Conservation (phyloP, 1,139 yeast species). For the Blastobotrys raffinosifermentans region DNA sequence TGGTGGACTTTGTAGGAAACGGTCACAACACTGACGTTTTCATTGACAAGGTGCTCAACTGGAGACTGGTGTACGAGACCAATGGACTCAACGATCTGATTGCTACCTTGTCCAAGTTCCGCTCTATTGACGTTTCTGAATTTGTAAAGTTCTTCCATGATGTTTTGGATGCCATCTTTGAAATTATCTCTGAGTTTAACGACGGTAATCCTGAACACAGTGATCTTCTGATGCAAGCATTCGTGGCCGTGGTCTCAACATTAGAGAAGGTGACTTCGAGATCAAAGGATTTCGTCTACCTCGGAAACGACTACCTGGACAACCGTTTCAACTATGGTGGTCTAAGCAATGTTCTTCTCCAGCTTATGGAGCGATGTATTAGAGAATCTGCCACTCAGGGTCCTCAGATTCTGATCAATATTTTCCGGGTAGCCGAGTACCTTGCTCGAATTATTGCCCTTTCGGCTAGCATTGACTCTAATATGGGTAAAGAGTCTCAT, state of each 20-base stretch:
- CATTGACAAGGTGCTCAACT: conserved; percentile 52
- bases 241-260: conserved; percentile 26
- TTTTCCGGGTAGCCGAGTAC: conserved; percentile 25
- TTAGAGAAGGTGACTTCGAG: conserved; percentile 26
- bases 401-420: conserved; percentile 18
- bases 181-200: conserved; percentile 26
- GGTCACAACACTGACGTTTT: conserved; percentile 55
- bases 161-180: conserved; percentile 39
- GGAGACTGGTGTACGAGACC: conserved; percentile 43
- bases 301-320: conserved; percentile 25
- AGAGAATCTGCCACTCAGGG: conserved; percentile 19
- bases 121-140: conserved; percentile 24
- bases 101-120: conserved; percentile 28
- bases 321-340: conserved; percentile 27
- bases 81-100: conserved; percentile 24
- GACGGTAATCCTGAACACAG: conserved; percentile 18
- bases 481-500: conserved; percentile 23
- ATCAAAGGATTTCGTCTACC: conserved; percentile 21
- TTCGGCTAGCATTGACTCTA: conserved; percentile 27
- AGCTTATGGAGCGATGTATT: conserved; percentile 18
- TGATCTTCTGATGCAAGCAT: conserved; percentile 24
- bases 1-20: conserved; percentile 67
- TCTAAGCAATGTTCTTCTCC: conserved; percentile 21
- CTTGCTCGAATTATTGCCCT: conserved; percentile 26
- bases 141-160: conserved; percentile 27